A percentile compares a stretch with the other conserved stretches of the same genome.
Evolutionary conservation across 768 basidiomycete species (phyloP).

Genomic region (Heimioporus sp.): DNA sequence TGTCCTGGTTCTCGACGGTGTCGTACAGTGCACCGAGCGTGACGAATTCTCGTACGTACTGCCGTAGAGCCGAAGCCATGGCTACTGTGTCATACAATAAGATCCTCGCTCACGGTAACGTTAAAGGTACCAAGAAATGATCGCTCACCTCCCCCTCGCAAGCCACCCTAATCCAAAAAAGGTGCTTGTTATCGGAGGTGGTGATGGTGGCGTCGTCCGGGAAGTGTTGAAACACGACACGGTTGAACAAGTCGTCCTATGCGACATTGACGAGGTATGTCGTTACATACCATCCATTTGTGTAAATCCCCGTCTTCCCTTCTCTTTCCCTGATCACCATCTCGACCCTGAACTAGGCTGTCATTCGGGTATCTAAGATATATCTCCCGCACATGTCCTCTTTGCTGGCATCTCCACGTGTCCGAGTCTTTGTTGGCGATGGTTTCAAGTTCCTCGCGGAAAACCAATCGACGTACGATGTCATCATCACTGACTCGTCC

Average conservation of each 20-base stretch:
- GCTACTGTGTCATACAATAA: background rate
- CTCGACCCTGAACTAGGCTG: conserved; percentile 52
- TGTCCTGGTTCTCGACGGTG: conserved; percentile 92
- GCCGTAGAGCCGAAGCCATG: background rate
- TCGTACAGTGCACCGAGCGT: conserved; percentile 95
- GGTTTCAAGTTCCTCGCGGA: conserved; percentile 96
- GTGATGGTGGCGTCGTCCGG: conserved; percentile 96
- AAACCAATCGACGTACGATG: conserved; percentile 86
- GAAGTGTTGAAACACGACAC: conserved; percentile 93
- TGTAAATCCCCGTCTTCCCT: background rate
- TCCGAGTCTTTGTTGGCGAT: conserved; percentile 85
- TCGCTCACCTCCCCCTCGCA: conserved; percentile 92
- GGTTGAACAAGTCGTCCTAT: conserved; percentile 90
- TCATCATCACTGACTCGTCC: conserved; percentile 98
- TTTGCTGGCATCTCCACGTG: conserved; percentile 76
- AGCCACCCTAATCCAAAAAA: conserved; percentile 95
- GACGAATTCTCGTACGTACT: conserved; percentile 93
- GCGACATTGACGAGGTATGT: conserved; percentile 92
- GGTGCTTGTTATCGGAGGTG: conserved; percentile 97
- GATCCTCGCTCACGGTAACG: background rate
- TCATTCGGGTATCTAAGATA: conserved; percentile 89
- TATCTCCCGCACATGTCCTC: conserved; percentile 94
- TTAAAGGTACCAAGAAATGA: conserved; percentile 96
- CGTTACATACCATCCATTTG: too few relatives aligned
- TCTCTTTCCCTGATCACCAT: background rate